Evolutionary conservation across 345 rosid species (phyloP).

Genomic region (Clarkia xantiana): DNA sequence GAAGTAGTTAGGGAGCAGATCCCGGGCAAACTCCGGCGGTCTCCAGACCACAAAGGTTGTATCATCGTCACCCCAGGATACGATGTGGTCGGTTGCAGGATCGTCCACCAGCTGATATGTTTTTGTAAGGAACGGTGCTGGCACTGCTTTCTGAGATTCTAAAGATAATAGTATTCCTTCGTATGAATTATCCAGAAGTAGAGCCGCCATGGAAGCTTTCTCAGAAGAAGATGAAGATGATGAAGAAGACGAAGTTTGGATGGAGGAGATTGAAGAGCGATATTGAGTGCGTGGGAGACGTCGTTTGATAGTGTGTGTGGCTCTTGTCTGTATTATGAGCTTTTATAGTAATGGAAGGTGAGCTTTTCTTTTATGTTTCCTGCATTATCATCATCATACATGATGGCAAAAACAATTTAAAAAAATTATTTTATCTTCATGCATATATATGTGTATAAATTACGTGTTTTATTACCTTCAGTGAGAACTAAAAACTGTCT

Average conservation of each 20-base stretch:
- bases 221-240: not conserved
- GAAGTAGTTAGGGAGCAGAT: slow-evolving; percentile 90
- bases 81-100: slow-evolving; percentile 69
- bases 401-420: no score
- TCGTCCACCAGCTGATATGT: slow-evolving; percentile 92
- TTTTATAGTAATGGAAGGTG: not conserved
- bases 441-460: no score
- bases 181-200: slow-evolving; percentile 35
- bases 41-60: slow-evolving; percentile 86
- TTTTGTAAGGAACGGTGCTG: slow-evolving; percentile 90
- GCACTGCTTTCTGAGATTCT: slow-evolving; percentile 81
- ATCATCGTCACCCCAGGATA: slow-evolving; percentile 92
- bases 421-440: no score
- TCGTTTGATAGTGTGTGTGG: not conserved
- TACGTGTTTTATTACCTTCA: no score
- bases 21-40: slow-evolving; percentile 89
- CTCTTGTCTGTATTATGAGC: slow-evolving; percentile 9
- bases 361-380: no score
- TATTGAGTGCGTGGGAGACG: not conserved
- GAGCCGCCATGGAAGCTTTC: slow-evolving; percentile 44
- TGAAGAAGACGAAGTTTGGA: slow-evolving; percentile 2
- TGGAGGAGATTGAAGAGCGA: not conserved
- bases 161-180: slow-evolving; percentile 63
- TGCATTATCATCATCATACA: no score
- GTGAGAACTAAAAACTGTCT: no score